Percentiles rank a stretch among this genome's conserved stretches.
phyloP scores from a whole-genome alignment of 805 yeast genomes.

The Saturnispora quitensis region DNA sequence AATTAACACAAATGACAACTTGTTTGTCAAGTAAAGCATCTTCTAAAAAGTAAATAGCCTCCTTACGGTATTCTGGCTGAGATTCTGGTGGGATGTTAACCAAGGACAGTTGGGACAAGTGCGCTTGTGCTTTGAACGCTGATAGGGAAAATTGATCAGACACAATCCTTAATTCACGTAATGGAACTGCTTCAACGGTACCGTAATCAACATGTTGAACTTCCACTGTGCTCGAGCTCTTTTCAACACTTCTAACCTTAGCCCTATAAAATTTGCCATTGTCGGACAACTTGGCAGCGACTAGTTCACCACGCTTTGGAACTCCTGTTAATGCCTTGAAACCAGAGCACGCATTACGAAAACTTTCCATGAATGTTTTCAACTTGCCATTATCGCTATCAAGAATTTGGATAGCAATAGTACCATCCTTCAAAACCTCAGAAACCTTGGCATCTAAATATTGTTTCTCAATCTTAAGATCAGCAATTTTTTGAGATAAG shows the following conservation, averaged over 20 bases:
- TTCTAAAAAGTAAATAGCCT: constrained; percentile 45
- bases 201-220: constrained; percentile 61
- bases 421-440: constrained; percentile 36
- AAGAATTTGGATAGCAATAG: constrained; percentile 37
- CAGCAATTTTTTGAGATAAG: constrained; percentile 14
- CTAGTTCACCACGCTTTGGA: constrained; percentile 46
- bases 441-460: constrained; percentile 47
- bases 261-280: constrained; percentile 54
- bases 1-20: constrained; percentile 45
- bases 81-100: constrained; percentile 48
- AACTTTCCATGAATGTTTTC: constrained; percentile 35
- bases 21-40: constrained; percentile 43
- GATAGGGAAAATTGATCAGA: constrained; percentile 39
- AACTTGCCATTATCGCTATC: constrained; percentile 33
- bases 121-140: constrained; percentile 44
- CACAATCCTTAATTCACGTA: constrained; percentile 39
- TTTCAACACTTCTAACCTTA: constrained; percentile 38
- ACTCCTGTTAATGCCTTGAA: constrained; percentile 29
- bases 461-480: constrained; percentile 25
- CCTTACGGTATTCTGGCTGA: constrained; percentile 45
- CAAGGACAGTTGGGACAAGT: constrained; percentile 42
- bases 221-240: constrained; percentile 32
- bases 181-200: constrained; percentile 36
- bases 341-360: constrained; percentile 32
- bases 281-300: constrained; percentile 44